Evolutionary conservation across 805 yeast species (phyloP).

Genomic region (Ogataea siamensis): DNA sequence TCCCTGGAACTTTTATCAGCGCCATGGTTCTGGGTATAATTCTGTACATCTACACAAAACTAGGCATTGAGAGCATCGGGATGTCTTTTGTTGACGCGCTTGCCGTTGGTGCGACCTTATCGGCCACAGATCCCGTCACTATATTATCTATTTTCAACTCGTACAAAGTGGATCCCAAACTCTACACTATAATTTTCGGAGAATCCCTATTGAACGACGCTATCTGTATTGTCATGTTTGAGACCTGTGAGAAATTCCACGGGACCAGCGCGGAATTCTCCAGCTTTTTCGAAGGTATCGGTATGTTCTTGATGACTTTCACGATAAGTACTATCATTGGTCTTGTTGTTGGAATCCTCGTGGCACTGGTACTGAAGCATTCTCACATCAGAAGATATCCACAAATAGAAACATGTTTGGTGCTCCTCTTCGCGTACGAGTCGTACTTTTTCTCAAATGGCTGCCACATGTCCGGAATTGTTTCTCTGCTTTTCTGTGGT

Average conservation of each 20-base stretch:
- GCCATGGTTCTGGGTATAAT: slow-evolving; percentile 89
- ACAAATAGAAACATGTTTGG: slow-evolving; percentile 94
- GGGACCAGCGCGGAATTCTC: slow-evolving; percentile 75
- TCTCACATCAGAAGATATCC: slow-evolving; percentile 92
- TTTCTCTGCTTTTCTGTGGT: slow-evolving; percentile 91
- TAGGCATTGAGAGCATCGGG: slow-evolving; percentile 85
- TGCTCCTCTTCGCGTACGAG: slow-evolving; percentile 86
- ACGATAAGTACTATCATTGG: slow-evolving; percentile 91
- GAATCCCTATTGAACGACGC: slow-evolving; percentile 96
- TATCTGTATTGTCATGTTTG: slow-evolving; percentile 97
- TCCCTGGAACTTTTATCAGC: slow-evolving; percentile 93
- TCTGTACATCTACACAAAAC: slow-evolving; percentile 81
- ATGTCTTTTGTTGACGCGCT: slow-evolving; percentile 96
- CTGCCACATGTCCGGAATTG: slow-evolving; percentile 99
- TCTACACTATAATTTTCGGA: slow-evolving; percentile 95
- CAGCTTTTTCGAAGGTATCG: slow-evolving; percentile 89
- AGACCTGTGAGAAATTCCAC: slow-evolving; percentile 94
- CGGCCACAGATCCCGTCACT: slow-evolving; percentile 98
- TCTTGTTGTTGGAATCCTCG: slow-evolving; percentile 78
- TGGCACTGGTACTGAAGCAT: slow-evolving; percentile 87
- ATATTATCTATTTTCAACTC: slow-evolving; percentile 94
- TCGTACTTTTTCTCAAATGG: slow-evolving; percentile 98
- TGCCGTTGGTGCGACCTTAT: slow-evolving; percentile 95
- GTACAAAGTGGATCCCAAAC: slow-evolving; percentile 95
- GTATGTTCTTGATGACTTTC: slow-evolving; percentile 89